Evolutionary conservation across 768 basidiomycete genomes (phyloP).

Genomic region (Lanmaoa rubissima): DNA sequence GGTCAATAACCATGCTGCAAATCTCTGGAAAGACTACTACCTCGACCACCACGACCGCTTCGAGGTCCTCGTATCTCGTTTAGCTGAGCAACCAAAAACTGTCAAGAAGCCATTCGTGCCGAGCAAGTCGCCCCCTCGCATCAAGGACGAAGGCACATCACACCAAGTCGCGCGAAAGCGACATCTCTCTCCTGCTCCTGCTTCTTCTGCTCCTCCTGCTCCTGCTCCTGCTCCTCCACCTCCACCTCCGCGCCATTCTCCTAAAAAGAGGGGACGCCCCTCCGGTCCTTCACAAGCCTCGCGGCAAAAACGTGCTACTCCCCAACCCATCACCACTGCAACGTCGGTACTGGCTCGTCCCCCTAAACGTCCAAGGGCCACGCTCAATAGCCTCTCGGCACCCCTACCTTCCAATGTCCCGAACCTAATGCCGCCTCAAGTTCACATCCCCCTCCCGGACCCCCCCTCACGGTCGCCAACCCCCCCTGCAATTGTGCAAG

Average conservation of each 20-base stretch:
- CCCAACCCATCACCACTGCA: constrained; percentile 18
- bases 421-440: constrained; percentile 58
- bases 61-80: constrained; percentile 38
- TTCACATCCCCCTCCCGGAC: constrained; percentile 55
- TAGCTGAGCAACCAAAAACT: constrained; percentile 26
- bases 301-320: constrained; percentile 23
- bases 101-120: constrained; percentile 30
- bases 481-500: constrained; percentile 54
- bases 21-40: constrained; percentile 80
- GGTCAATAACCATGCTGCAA: constrained; percentile 50
- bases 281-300: constrained; percentile 25
- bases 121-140: constrained; percentile 6
- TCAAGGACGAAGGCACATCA: constrained; percentile 14
- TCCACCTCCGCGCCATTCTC: constrained; percentile 26
- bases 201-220: background rate
- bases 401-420: constrained; percentile 37
- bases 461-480: constrained; percentile 70
- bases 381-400: constrained; percentile 61
- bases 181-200: constrained; percentile 19
- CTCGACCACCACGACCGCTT: constrained; percentile 65
- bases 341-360: constrained; percentile 25
- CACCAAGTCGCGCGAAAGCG: constrained; percentile 39
- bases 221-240: background rate
- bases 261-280: constrained; percentile 22
- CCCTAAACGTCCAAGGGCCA: constrained; percentile 36